A percentile compares a stretch with the other conserved stretches of the same genome.
These are phyloP conservation scores for Pseudogymnoascus sp. DNA, from an alignment of 2,329 filamentous ascomycete genomes.

Conservation along the genomic window DNA sequence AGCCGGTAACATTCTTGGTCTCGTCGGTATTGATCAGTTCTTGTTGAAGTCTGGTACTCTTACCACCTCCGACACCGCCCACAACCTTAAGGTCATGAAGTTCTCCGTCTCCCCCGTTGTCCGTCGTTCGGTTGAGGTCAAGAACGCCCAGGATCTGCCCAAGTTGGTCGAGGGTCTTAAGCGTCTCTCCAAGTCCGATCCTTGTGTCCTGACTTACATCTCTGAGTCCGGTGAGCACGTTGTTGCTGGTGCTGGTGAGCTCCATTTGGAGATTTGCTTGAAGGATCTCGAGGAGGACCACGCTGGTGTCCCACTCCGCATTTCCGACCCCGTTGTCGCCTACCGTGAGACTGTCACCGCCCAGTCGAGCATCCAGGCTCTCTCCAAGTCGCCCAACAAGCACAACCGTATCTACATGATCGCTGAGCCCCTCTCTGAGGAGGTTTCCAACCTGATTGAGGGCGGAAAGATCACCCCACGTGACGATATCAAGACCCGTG, in stretches of 20 bases:
- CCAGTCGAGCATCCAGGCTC: conserved; percentile 86
- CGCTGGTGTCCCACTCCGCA: conserved; percentile 93
- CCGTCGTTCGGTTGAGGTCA: conserved; percentile 96
- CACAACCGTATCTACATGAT: conserved; percentile 99
- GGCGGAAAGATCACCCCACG: conserved; percentile 82
- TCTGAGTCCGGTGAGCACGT: conserved; percentile 95
- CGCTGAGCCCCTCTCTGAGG: conserved; percentile 85
- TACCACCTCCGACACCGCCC: conserved; percentile 90
- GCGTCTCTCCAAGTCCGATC: conserved; percentile 99
- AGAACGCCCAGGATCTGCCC: conserved; percentile 99
- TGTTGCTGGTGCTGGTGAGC: conserved; percentile 97
- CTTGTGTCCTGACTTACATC: conserved; percentile 89
- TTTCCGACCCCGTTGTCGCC: conserved; percentile 96
- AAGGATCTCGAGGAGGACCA: conserved; percentile 99
- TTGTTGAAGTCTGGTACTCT: conserved; percentile 99
- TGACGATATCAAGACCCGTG: conserved; percentile 98
- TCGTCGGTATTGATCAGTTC: conserved; percentile 99
- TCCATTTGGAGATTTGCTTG: conserved; percentile 99
- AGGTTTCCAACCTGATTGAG: conserved; percentile 86
- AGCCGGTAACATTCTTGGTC: conserved; percentile 98
- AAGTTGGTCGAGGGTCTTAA: conserved; percentile 99
- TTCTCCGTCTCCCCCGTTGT: conserved; percentile 99
- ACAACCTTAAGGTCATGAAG: conserved; percentile 99
- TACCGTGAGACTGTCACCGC: conserved; percentile 92
- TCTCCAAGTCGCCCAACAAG: conserved; percentile 99